These are phyloP conservation scores for Cyberlindnera subsufficiens DNA, from an alignment of 805 yeast genomes.

Conservation along the genomic window DNA sequence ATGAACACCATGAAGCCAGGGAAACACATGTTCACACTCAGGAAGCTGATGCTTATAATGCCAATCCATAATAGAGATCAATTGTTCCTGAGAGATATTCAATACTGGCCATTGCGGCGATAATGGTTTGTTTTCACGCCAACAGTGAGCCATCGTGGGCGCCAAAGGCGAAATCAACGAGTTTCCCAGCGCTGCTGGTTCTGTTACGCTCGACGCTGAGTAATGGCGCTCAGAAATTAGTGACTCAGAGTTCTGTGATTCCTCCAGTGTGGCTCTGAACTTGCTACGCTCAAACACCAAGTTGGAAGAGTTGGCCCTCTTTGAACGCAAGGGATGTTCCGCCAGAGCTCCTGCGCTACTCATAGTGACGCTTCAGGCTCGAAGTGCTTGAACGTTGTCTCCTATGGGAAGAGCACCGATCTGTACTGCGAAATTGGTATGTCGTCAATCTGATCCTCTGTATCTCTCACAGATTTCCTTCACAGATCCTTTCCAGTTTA, in stretches of 20 bases:
- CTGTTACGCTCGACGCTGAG: slow-evolving; percentile 8
- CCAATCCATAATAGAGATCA: slow-evolving; percentile 14
- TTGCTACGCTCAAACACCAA: slow-evolving; percentile 21
- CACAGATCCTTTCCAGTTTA: too few relatives aligned
- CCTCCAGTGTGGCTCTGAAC: slow-evolving; percentile 12
- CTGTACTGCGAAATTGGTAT: too few relatives aligned
- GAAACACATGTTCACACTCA: slow-evolving; percentile 64
- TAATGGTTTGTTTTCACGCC: slow-evolving; percentile 7
- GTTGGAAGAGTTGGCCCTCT: slow-evolving; percentile 19
- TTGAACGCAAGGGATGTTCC: slow-evolving; percentile 8
- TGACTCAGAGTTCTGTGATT: not conserved
- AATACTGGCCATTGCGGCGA: slow-evolving; percentile 14
- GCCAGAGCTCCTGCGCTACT: not conserved
- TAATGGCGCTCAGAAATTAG: slow-evolving; percentile 8
- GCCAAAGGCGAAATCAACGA: slow-evolving; percentile 14
- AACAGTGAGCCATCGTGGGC: slow-evolving; percentile 16
- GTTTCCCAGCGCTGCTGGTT: slow-evolving; percentile 1
- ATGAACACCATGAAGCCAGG: slow-evolving; percentile 77
- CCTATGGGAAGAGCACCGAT: not conserved
- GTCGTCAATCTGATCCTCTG: too few relatives aligned
- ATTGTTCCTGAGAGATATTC: slow-evolving; percentile 15
- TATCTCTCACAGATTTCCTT: too few relatives aligned
- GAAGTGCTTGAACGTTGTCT: too few relatives aligned
- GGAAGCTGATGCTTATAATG: slow-evolving; percentile 41
- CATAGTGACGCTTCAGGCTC: too few relatives aligned